Percentiles rank a stretch among this genome's conserved stretches.
Conservation (phyloP, 257 asterid genomes). For the Thymus quinquecostatus region DNA sequence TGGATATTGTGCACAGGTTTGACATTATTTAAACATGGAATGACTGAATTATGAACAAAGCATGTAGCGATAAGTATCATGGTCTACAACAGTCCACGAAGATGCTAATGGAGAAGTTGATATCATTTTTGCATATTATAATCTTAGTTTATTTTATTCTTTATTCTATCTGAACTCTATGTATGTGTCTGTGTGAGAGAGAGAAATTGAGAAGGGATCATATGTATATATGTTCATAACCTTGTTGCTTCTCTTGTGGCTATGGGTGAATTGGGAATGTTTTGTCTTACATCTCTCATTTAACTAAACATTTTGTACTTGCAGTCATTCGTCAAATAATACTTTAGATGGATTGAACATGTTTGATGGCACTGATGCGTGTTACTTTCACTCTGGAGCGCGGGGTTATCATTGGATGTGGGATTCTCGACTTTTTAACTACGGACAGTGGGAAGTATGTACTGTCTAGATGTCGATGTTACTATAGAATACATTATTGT, state of each 20-base stretch:
- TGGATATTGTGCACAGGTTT: slow-evolving; percentile 99
- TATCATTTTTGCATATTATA: slow-evolving; percentile 2
- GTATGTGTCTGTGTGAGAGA: background rate
- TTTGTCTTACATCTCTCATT: slow-evolving; percentile 25
- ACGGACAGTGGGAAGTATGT: slow-evolving; percentile 99
- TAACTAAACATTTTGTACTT: slow-evolving; percentile 33
- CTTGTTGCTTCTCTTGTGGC: slow-evolving; percentile 19
- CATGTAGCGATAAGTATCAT: slow-evolving; percentile 17
- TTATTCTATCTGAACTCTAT: background rate
- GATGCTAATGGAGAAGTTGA: slow-evolving; percentile 8
- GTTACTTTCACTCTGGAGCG: slow-evolving; percentile 94
- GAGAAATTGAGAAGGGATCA: too few relatives aligned
- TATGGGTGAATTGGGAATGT: background rate
- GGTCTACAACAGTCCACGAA: slow-evolving; percentile 18
- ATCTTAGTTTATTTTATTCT: background rate
- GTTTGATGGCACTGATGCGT: slow-evolving; percentile 98
- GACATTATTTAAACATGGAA: slow-evolving; percentile 22
- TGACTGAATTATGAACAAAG: slow-evolving; percentile 26
- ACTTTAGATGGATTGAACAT: slow-evolving; percentile 99
- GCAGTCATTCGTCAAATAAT: slow-evolving; percentile 97
- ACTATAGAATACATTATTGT: slow-evolving; percentile 8
- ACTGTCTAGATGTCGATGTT: slow-evolving; percentile 16
- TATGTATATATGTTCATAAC: too few relatives aligned
- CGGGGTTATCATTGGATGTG: slow-evolving; percentile 99
- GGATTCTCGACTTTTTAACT: slow-evolving; percentile 99